These are phyloP conservation scores for Aulographum hederae DNA, from an alignment of 2,329 filamentous ascomycete species.

Conservation along the genomic window DNA sequence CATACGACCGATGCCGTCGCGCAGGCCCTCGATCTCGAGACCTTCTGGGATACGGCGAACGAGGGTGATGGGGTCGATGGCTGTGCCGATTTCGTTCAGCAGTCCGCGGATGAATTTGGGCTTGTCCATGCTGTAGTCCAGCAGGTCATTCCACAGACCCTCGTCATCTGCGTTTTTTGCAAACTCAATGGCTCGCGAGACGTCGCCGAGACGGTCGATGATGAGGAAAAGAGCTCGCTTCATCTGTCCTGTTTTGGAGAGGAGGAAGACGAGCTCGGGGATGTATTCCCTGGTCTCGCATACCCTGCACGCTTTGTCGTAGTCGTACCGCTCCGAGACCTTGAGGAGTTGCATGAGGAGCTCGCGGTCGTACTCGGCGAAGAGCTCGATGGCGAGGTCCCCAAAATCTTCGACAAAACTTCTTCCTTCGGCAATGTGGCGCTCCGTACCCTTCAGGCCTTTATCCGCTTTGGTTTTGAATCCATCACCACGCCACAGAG, in stretches of 20 bases:
- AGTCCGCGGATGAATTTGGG: constrained; percentile 84
- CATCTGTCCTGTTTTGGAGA: constrained; percentile 88
- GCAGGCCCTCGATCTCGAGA: constrained; percentile 75
- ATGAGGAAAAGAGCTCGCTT: constrained; percentile 85
- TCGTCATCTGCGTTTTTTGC: constrained; percentile 84
- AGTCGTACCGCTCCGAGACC: constrained; percentile 70
- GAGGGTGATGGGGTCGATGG: constrained; percentile 80
- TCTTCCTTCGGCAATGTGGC: constrained; percentile 37
- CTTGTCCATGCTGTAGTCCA: constrained; percentile 96
- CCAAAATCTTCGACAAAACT: constrained; percentile 58
- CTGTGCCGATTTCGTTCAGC: constrained; percentile 82
- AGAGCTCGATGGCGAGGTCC: constrained; percentile 70
- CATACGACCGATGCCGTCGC: constrained; percentile 76
- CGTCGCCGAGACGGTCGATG: constrained; percentile 80
- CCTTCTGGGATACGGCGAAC: constrained; percentile 84
- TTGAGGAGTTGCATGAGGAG: constrained; percentile 79
- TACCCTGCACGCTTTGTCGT: constrained; percentile 57
- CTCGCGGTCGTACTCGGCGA: constrained; percentile 63
- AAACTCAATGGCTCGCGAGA: constrained; percentile 83
- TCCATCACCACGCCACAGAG: constrained; percentile 64
- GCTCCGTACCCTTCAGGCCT: constrained; percentile 18
- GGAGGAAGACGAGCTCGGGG: constrained; percentile 84
- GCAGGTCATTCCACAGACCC: constrained; percentile 85
- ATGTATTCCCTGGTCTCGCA: constrained; percentile 71
- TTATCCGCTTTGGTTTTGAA: constrained; percentile 21